A percentile compares a stretch with the other conserved stretches of the same genome.
These are phyloP conservation scores for Miamiensis avidus DNA, from an alignment of 169 alveolate genomes.

Conservation along the genomic window DNA sequence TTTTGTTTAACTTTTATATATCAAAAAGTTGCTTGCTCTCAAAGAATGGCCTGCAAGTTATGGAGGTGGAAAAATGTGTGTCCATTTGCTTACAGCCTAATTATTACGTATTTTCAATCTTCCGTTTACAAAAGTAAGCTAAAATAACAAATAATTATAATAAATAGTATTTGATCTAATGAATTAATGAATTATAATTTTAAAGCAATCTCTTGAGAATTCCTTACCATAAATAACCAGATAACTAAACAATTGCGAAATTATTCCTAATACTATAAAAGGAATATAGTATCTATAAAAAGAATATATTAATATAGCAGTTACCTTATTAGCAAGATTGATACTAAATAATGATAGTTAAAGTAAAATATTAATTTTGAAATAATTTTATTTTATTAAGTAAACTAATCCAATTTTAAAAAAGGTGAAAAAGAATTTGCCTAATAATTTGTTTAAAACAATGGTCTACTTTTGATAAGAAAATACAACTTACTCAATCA, in stretches of 20 bases:
- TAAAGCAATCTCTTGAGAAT: constrained; percentile 37
- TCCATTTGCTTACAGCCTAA: constrained; percentile 59
- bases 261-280: constrained; percentile 54
- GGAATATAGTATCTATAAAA: constrained; percentile 56
- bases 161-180: too few species aligned
- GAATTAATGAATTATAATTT: too few species aligned
- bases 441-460: constrained; percentile 65
- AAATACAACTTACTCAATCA: constrained; percentile 68
- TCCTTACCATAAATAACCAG: constrained; percentile 49
- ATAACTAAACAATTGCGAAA: constrained; percentile 67
- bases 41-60: constrained; percentile 77
- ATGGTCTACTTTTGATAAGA: constrained; percentile 69
- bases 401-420: too few species aligned
- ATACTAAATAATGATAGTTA: constrained; percentile 60
- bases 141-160: too few species aligned
- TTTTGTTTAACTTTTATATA: too few species aligned
- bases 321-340: constrained; percentile 60
- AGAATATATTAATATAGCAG: constrained; percentile 66
- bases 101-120: constrained; percentile 69
- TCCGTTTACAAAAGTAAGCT: constrained; percentile 47
- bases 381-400: too few species aligned
- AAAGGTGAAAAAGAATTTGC: constrained; percentile 66
- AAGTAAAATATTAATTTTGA: neutral
- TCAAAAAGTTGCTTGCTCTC: constrained; percentile 20
- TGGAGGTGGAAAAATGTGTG: constrained; percentile 79